Base-by-base conservation (phyloP, 1,284 basidiomycete genomes). In the Malassezia cuniculi region DNA sequence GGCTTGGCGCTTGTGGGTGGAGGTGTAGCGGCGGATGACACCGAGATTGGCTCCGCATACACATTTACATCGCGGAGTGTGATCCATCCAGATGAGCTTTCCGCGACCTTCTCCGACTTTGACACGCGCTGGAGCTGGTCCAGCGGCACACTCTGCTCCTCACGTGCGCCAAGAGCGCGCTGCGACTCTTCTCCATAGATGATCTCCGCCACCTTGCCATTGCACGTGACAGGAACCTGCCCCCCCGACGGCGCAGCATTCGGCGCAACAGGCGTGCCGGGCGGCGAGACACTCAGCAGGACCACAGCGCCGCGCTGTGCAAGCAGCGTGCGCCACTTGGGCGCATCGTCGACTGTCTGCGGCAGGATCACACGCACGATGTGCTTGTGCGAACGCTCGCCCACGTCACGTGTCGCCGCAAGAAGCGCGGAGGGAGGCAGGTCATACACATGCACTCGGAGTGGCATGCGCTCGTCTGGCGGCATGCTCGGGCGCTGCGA, bases 361-460 rank as follows among this genome's bases (percentile, higher is more conserved):
- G 62, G 52, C 5, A 66, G 47, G 3, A 39, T 36, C 6, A 64
- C 48, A 2, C 61, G 55, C 8, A 66, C 44, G 4, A 62, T 48
- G 36, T 66, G 62, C 38, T 53, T 54, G 34, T 57, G 56, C 4
- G 57, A 55, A n/a, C 57, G 47, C 3, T 51, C 52, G 3, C 50
- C 48, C 1, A 57, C 50, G 33, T 57, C 53, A 2, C 60, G 53
- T 15, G 62, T 64, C 3, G 62, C 62, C 1, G 59, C 62, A 6
- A 61, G 50, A n/a, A 64, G 49, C 3, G 62, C 60, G 18, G 57
- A 58, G 6, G 62, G 60, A 8, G 60, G 62, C 28, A 62, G 38
- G 25, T 66, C 62, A 36, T 52, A 55, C 7, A 58, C 48, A 9
- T 36, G 36, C 16, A 57, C 39, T 16, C 50, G 40, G 16, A 58